Conservation (phyloP, 305 asterid genomes). For the Fraxinus sp. region DNA sequence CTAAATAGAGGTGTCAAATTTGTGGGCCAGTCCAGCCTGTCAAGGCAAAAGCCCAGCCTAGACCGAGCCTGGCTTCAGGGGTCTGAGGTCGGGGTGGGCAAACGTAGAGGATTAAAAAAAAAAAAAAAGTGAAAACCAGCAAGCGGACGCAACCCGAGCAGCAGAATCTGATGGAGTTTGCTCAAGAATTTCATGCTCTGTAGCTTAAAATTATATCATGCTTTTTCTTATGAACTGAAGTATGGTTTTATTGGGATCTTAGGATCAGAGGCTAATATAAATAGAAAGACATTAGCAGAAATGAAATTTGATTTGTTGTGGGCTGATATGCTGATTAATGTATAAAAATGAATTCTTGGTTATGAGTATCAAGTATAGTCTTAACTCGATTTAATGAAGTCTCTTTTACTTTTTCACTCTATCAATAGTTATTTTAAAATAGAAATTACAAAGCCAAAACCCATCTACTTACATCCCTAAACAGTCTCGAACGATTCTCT, state of each 20-base stretch:
- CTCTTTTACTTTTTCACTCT: neutral
- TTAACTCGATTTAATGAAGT: neutral
- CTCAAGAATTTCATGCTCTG: conserved; percentile 24
- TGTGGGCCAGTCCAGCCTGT: neutral
- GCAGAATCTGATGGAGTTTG: conserved; percentile 33
- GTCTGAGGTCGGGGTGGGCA: neutral
- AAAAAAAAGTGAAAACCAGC: neutral
- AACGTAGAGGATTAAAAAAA: neutral
- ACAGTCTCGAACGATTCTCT: neutral
- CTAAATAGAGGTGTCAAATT: neutral
- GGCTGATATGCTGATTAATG: neutral
- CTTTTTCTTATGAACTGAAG: neutral
- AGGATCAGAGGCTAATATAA: neutral
- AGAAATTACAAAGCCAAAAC: neutral
- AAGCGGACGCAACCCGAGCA: conserved; percentile 13
- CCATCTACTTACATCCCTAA: neutral
- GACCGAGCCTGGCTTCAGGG: neutral
- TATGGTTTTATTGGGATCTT: neutral
- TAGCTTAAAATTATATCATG: neutral
- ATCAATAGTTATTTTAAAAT: neutral
- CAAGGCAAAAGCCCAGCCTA: neutral
- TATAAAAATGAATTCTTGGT: neutral
- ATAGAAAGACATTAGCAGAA: neutral
- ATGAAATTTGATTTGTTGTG: neutral
- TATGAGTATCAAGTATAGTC: neutral